These are phyloP conservation scores for Daucus carota DNA, from an alignment of 129 eudicot species.

Conservation along the genomic window DNA sequence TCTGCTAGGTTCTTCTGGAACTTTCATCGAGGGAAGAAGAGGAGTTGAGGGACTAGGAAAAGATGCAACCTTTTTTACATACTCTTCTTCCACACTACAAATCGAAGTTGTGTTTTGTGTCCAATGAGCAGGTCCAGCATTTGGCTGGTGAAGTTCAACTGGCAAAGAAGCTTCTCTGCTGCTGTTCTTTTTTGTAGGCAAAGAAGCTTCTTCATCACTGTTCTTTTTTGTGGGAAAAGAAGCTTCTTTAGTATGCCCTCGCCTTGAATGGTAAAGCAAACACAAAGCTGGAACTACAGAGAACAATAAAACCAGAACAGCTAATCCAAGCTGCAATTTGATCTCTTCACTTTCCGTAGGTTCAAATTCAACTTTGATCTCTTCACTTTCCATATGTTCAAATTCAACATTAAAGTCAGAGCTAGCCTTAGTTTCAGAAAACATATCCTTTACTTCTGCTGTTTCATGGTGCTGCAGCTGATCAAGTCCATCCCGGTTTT, in stretches of 20 bases:
- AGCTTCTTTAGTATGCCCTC: not conserved
- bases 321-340: not conserved
- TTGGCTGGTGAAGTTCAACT: not conserved
- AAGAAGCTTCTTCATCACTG: constrained; percentile 1
- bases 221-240: not conserved
- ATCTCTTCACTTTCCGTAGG: constrained; percentile 8
- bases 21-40: not conserved
- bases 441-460: not conserved
- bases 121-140: not conserved
- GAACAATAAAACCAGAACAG: constrained; percentile 6
- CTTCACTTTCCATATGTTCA: constrained; percentile 5
- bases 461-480: constrained; percentile 12
- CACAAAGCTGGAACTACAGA: constrained; percentile 25
- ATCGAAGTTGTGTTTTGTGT: not conserved
- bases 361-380: not conserved
- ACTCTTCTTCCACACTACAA: constrained; percentile 18
- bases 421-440: not conserved
- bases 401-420: not conserved
- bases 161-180: not conserved
- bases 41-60: constrained; percentile 15
- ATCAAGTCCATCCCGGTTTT: not conserved
- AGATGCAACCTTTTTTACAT: constrained; percentile 14
- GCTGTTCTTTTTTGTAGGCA: not conserved
- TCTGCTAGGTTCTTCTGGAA: constrained; percentile 17
- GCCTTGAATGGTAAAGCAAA: constrained; percentile 19